These are phyloP conservation scores for Pachysandra terminalis DNA, from an alignment of 164 flowering plant species.

Conservation along the genomic window DNA sequence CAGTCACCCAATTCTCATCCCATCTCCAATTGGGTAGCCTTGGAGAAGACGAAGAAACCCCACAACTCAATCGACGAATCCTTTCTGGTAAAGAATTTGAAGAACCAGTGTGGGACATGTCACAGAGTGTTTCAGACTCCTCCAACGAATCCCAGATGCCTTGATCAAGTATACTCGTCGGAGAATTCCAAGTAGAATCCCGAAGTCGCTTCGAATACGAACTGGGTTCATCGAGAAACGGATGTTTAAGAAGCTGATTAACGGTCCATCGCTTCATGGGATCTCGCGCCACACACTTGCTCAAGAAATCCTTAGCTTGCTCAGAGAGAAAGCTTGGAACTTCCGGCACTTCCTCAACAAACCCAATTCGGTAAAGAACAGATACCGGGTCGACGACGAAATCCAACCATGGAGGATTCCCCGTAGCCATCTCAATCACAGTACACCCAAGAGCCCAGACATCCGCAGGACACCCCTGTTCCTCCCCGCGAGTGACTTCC, in stretches of 20 bases:
- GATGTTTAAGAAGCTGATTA: conserved; percentile 58
- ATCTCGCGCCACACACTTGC: conserved; percentile 52
- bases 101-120: neutral
- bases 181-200: conserved; percentile 30
- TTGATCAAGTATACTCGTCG: conserved; percentile 52
- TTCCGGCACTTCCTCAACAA: conserved; percentile 49
- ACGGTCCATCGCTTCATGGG: conserved; percentile 61
- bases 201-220: neutral
- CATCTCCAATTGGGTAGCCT: conserved; percentile 38
- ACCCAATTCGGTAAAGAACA: conserved; percentile 51
- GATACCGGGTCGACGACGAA: conserved; percentile 43
- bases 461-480: conserved; percentile 67
- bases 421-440: conserved; percentile 77
- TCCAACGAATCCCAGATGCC: conserved; percentile 50
- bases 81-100: conserved; percentile 26
- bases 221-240: conserved; percentile 42
- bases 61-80: conserved; percentile 27
- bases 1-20: conserved; percentile 39
- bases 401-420: conserved; percentile 55
- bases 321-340: conserved; percentile 49
- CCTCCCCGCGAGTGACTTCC: conserved; percentile 72
- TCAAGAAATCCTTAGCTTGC: conserved; percentile 56
- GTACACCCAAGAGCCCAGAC: conserved; percentile 88
- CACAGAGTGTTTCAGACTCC: conserved; percentile 7
- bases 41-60: conserved; percentile 13